Percentiles rank a stretch among this genome's conserved stretches.
phyloP scores from a whole-genome alignment of 2,329 filamentous ascomycete genomes.

The Zymoseptoria crescenta region DNA sequence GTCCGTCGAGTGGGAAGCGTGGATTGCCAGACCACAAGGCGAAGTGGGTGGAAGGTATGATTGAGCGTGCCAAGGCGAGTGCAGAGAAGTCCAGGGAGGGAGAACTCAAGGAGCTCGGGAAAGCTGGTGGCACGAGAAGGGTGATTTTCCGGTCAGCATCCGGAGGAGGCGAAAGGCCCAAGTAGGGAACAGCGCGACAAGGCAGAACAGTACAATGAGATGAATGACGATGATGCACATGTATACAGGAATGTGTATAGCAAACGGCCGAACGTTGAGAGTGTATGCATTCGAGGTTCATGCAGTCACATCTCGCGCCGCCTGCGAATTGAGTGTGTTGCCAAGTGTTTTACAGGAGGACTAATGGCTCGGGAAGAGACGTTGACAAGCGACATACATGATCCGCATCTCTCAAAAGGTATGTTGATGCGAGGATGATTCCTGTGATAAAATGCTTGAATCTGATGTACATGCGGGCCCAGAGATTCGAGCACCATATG shows the following conservation, averaged over 20 bases:
- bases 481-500: not conserved
- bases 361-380: not conserved
- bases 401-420: not conserved
- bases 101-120: conserved; percentile 50
- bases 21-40: conserved; percentile 55
- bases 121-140: conserved; percentile 64
- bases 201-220: not conserved
- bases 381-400: not conserved
- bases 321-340: not conserved
- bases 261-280: not conserved
- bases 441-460: too few relatives aligned
- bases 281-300: not conserved
- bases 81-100: conserved; percentile 32
- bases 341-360: not conserved
- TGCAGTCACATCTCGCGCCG: not conserved
- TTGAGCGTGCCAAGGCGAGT: conserved; percentile 69
- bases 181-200: not conserved
- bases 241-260: not conserved
- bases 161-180: not conserved
- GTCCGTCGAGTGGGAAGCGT: conserved; percentile 12
- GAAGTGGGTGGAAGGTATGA: conserved; percentile 76
- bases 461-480: too few relatives aligned
- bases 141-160: conserved; percentile 48
- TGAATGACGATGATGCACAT: not conserved
- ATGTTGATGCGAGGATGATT: too few relatives aligned